Evolutionary conservation across 345 rosid species (phyloP).

Genomic region (Salix udensis): DNA sequence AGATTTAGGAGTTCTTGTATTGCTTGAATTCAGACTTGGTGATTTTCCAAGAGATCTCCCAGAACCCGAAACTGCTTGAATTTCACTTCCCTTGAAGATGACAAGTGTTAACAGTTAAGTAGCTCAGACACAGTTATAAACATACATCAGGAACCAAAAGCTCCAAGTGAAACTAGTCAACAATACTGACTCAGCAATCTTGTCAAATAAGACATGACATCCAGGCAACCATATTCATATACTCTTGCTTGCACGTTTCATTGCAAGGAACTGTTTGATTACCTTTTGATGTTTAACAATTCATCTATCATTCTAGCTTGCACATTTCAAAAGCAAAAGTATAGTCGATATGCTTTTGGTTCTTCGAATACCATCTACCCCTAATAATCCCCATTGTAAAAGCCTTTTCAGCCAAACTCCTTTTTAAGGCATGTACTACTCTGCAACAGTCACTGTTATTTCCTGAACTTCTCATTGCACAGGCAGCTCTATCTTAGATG

Average conservation of each 20-base stretch:
- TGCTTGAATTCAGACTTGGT: constrained; percentile 55
- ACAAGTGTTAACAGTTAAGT: constrained; percentile 6
- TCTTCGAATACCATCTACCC: no score
- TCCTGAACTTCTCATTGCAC: neutral
- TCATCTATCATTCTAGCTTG: neutral
- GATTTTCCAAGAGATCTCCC: constrained; percentile 50
- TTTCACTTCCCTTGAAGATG: constrained; percentile 27
- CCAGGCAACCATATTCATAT: neutral
- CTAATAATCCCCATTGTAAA: no score
- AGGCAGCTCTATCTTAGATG: neutral
- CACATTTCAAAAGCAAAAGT: neutral
- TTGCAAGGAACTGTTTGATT: neutral
- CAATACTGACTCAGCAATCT: neutral
- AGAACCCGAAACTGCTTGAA: constrained; percentile 28
- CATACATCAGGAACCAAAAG: neutral
- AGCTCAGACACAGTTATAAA: neutral
- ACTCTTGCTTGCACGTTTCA: neutral
- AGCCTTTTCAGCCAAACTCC: no score
- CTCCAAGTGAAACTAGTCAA: neutral
- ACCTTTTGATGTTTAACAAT: neutral
- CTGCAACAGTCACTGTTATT: neutral
- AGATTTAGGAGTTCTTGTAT: constrained; percentile 59
- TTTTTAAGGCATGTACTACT: no score
- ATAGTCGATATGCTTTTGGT: no score
- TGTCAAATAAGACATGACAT: neutral